Conservation (phyloP, 75 land plant species). For the Gnetum montanum region DNA sequence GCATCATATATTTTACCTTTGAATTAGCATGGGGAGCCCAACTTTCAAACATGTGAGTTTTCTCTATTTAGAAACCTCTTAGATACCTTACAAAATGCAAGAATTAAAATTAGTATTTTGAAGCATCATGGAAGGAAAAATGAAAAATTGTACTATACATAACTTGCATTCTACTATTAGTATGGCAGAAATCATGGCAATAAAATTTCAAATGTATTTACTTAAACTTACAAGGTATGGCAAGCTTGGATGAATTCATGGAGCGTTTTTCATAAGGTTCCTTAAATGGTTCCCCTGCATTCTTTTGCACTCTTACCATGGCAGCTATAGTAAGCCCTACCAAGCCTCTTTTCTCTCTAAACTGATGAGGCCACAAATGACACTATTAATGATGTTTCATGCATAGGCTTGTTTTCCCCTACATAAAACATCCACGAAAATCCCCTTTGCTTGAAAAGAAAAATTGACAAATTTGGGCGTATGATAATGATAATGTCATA, state of each 20-base stretch:
- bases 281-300: conserved; percentile 20
- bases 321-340: conserved; percentile 88
- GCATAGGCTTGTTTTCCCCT: conserved; percentile 65
- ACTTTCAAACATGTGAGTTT: too few species aligned
- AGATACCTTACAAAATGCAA: too few species aligned
- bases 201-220: too few species aligned
- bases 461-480: not conserved
- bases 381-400: conserved; percentile 40
- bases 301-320: conserved; percentile 48
- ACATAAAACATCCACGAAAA: conserved; percentile 68
- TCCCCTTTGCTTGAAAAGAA: conserved; percentile 31
- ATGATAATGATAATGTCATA: too few species aligned
- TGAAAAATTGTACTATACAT: too few species aligned
- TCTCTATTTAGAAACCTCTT: too few species aligned
- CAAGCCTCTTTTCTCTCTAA: conserved; percentile 34
- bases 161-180: too few species aligned
- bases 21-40: too few species aligned
- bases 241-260: conserved; percentile 21
- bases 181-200: too few species aligned
- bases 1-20: too few species aligned
- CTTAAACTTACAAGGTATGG: not conserved
- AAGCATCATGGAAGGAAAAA: too few species aligned
- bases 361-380: conserved; percentile 77
- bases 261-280: conserved; percentile 21
- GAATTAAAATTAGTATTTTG: too few species aligned